These are phyloP conservation scores for Trichosporon asahii DNA, from an alignment of 1,284 basidiomycete genomes.

Conservation along the genomic window DNA sequence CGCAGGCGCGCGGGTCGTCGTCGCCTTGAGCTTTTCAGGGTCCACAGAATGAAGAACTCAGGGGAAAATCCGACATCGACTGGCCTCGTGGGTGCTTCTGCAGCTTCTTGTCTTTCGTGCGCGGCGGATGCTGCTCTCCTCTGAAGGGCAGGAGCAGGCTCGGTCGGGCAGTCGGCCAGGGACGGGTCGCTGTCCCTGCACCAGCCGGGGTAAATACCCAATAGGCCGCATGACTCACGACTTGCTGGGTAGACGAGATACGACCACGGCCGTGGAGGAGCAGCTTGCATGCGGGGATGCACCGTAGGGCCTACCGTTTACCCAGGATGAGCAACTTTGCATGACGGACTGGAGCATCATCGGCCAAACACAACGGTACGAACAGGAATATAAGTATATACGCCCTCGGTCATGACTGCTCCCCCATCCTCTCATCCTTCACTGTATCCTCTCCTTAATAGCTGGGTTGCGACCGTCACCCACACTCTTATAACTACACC, in stretches of 20 bases:
- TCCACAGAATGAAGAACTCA: neutral
- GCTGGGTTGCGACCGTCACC: neutral
- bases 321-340: neutral
- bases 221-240: neutral
- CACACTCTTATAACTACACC: neutral
- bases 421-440: constrained; percentile 1
- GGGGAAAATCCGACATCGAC: neutral
- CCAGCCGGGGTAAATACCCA: neutral
- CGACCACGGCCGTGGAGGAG: neutral
- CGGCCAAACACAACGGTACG: neutral
- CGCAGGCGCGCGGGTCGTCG: neutral
- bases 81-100: neutral
- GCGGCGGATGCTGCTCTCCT: neutral
- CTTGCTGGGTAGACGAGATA: neutral
- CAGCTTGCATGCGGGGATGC: neutral
- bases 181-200: neutral
- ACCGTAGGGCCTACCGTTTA: neutral
- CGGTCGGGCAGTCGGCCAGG: neutral
- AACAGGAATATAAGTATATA: constrained; percentile 2
- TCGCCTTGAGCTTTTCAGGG: neutral
- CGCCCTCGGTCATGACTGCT: neutral
- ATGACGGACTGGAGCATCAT: neutral
- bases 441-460: constrained; percentile 6
- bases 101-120: neutral
- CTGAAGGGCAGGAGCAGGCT: neutral